Conservation (phyloP, 1,284 basidiomycete species). For the Ceraceosorus guamensis region DNA sequence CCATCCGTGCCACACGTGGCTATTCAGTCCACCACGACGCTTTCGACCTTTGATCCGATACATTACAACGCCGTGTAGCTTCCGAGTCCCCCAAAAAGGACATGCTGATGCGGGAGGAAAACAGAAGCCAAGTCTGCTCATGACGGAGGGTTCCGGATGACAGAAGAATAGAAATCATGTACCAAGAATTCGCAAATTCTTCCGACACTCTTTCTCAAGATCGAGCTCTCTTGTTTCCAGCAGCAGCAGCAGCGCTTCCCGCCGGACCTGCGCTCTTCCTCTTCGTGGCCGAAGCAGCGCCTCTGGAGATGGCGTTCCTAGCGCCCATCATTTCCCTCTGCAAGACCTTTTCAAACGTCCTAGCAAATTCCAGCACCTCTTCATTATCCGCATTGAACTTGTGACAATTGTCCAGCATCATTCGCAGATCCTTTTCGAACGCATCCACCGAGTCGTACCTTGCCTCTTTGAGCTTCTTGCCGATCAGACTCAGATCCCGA, state of each 20-base stretch:
- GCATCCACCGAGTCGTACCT: slow-evolving; percentile 69
- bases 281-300: not conserved
- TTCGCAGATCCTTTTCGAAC: slow-evolving; percentile 71
- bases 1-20: too few species aligned
- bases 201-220: too few species aligned
- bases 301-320: not conserved
- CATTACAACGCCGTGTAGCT: too few species aligned
- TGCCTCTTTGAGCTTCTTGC: slow-evolving; percentile 70
- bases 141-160: too few species aligned
- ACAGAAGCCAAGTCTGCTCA: too few species aligned
- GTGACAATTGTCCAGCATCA: slow-evolving; percentile 79
- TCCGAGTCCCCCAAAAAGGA: too few species aligned
- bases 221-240: not conserved
- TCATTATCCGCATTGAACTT: slow-evolving; percentile 74
- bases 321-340: slow-evolving; percentile 16
- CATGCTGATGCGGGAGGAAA: too few species aligned
- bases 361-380: slow-evolving; percentile 58
- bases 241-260: not conserved
- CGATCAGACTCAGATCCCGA: slow-evolving; percentile 76
- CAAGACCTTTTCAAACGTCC: slow-evolving; percentile 48
- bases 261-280: not conserved
- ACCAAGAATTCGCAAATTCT: too few species aligned
- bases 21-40: too few species aligned
- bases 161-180: too few species aligned
- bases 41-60: too few species aligned